Evolutionary conservation across 305 asterid genomes (phyloP), one percentile per base, ranked within the genome.

Genomic region (Stenogyne calaminthoides): DNA sequence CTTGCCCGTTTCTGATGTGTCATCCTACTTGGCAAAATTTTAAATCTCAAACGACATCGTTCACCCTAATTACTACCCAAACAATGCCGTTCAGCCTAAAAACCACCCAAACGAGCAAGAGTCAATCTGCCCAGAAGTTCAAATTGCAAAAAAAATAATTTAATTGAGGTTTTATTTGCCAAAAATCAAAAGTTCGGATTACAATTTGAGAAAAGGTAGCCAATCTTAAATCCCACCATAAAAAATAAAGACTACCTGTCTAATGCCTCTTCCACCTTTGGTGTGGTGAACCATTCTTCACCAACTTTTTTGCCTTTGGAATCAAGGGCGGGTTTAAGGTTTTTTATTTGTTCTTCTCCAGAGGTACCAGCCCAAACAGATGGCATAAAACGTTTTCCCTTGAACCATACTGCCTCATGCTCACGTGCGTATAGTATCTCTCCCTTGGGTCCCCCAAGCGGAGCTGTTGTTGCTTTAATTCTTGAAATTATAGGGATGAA

Each of bases 251-350:
- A 18, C 39, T 77, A 89, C 99, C 97, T 92, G 40, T 84, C 52
- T 80, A 92, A 80, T 52, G 99, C 96, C 16, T 83, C 74, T 58
- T 90, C 97, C 81, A 95, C 99, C 84, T 87, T 95, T 65, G 55
- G n/a, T 3, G 99, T 88, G 69, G 97, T 92, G 84, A 86, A 95
- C 99, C 98, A 95, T 76, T 95, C 99, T 77, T 95, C 99, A 75
- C 99, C 96, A 71, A 95, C 97, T 80, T 76, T 92, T 88, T 85
- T 92, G 71, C 98, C 96, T 86, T 95, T 95, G 22, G 93, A 92
- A 87, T 95, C 98, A 9, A 85, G 67, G 74, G 99, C 94, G 72
- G 97, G 88, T 78, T 64, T 84, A 40, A 95, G 96, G 77, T 81
- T 91, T 76, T 86, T 89, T 77, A 92, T 88, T 76, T 95, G 95